A percentile compares a stretch with the other conserved stretches of the same genome.
Evolutionary conservation across 2,329 filamentous ascomycete species (phyloP).

Genomic region (Hysterium pulicare): DNA sequence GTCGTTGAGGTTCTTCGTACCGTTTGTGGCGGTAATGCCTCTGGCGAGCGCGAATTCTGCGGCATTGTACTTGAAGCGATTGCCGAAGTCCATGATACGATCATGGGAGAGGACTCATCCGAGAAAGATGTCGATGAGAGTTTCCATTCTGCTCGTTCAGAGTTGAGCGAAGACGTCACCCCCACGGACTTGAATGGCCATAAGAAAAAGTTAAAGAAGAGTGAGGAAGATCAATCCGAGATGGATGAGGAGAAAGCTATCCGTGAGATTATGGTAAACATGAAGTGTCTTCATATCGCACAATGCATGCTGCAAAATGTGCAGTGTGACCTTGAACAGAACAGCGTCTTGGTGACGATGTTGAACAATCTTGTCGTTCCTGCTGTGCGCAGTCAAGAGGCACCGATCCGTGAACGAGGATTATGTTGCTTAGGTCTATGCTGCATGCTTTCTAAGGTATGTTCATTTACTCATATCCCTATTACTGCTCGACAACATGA

Average conservation of each 20-base stretch:
- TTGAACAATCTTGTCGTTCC: conserved; percentile 95
- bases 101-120: conserved; percentile 64
- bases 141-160: conserved; percentile 90
- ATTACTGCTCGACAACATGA: no score
- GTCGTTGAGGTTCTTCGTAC: conserved; percentile 76
- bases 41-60: conserved; percentile 78
- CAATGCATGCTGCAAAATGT: conserved; percentile 98
- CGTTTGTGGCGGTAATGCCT: conserved; percentile 72
- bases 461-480: no score
- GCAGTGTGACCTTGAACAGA: conserved; percentile 79
- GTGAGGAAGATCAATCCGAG: conserved; percentile 45
- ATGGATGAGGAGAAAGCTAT: conserved; percentile 69
- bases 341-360: conserved; percentile 92
- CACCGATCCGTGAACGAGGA: conserved; percentile 85
- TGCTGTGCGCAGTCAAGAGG: conserved; percentile 88
- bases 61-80: conserved; percentile 87
- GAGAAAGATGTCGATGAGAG: conserved; percentile 61
- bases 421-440: conserved; percentile 87
- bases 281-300: conserved; percentile 96
- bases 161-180: conserved; percentile 67
- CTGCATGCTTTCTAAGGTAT: conserved; percentile 78
- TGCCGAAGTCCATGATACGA: conserved; percentile 93
- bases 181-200: conserved; percentile 36
- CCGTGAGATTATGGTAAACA: conserved; percentile 91
- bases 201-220: conserved; percentile 17